A percentile compares a stretch with the other conserved stretches of the same genome.
Evolutionary conservation across 2,329 filamentous ascomycete species (phyloP).

Genomic region (Aspergillus fructus): DNA sequence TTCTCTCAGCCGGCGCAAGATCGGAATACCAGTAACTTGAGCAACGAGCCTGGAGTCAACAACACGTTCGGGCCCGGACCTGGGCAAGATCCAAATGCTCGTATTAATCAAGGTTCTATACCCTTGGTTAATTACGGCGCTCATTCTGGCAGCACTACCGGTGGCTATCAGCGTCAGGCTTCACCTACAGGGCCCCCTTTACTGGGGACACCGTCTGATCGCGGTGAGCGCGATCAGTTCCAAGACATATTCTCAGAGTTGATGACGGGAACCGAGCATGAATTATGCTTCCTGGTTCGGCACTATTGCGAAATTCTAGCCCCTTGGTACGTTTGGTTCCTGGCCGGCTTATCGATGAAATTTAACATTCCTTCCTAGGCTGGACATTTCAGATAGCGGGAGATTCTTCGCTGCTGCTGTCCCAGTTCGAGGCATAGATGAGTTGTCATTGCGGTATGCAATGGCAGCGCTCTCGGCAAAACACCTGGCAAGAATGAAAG

Average conservation of each 20-base stretch:
- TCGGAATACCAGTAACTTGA: background rate
- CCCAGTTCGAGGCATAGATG: conserved; percentile 38
- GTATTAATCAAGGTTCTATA: background rate
- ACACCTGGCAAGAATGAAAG: conserved; percentile 37
- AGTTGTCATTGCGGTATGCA: conserved; percentile 34
- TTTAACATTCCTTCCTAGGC: conserved; percentile 21
- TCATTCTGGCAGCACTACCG: background rate
- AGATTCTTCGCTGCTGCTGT: conserved; percentile 40
- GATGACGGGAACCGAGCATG: conserved; percentile 39
- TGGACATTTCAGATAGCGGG: conserved; percentile 41
- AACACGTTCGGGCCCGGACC: background rate
- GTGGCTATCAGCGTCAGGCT: background rate
- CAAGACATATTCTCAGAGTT: conserved; percentile 38
- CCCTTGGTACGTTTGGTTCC: conserved; percentile 29
- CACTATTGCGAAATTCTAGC: conserved; percentile 38
- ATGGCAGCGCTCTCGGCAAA: conserved; percentile 43
- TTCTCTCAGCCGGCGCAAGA: background rate
- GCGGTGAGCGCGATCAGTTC: conserved; percentile 31
- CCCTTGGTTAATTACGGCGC: background rate
- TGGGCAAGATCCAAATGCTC: background rate
- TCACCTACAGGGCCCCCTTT: conserved; percentile 1
- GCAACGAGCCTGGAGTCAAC: background rate
- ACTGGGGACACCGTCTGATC: conserved; percentile 20
- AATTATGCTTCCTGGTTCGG: conserved; percentile 38
- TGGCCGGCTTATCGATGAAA: background rate